Evolutionary conservation across 306 rosid genomes (phyloP).

Genomic region (Fragaria nilgerrensis): DNA sequence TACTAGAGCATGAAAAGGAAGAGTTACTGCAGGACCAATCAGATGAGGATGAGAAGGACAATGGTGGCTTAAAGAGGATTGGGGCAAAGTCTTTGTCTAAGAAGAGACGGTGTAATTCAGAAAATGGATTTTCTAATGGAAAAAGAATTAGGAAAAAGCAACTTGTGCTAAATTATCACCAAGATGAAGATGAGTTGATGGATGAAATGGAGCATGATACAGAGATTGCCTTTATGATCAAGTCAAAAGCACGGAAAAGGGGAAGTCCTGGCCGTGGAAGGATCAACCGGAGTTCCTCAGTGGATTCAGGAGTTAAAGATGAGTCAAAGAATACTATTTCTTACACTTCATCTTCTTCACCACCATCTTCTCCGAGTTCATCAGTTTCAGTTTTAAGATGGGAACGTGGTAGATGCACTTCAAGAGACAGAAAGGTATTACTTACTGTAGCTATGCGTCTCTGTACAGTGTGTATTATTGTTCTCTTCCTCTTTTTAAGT

Average conservation of each 20-base stretch:
- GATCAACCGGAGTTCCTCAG: slow-evolving; percentile 11
- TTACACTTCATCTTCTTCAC: slow-evolving; percentile 20
- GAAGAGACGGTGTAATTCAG: slow-evolving; percentile 19
- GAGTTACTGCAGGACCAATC: slow-evolving; percentile 14
- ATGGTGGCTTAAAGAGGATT: slow-evolving; percentile 1
- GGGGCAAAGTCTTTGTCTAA: slow-evolving; percentile 15
- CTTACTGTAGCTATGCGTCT: slow-evolving; percentile 16
- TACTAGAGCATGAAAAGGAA: slow-evolving; percentile 4
- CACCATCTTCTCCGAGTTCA: slow-evolving; percentile 16
- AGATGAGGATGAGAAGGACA: slow-evolving; percentile 21
- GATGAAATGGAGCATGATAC: slow-evolving; percentile 26
- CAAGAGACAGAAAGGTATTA: slow-evolving; percentile 21
- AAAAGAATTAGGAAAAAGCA: slow-evolving; percentile 27
- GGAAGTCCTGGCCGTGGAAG: slow-evolving; percentile 15
- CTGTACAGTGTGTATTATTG: slow-evolving; percentile 5
- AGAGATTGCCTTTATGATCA: slow-evolving; percentile 25
- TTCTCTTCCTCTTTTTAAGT: not conserved
- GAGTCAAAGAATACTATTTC: slow-evolving; percentile 5
- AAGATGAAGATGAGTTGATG: not conserved
- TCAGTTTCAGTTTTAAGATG: slow-evolving; percentile 11
- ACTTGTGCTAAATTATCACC: slow-evolving; percentile 8
- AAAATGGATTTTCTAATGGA: not conserved
- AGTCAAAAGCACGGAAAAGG: slow-evolving; percentile 39
- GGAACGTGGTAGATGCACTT: not conserved
- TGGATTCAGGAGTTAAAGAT: slow-evolving; percentile 14